Evolutionary conservation across 305 asterid species (phyloP).

Genomic region (Fraxinus ornus): DNA sequence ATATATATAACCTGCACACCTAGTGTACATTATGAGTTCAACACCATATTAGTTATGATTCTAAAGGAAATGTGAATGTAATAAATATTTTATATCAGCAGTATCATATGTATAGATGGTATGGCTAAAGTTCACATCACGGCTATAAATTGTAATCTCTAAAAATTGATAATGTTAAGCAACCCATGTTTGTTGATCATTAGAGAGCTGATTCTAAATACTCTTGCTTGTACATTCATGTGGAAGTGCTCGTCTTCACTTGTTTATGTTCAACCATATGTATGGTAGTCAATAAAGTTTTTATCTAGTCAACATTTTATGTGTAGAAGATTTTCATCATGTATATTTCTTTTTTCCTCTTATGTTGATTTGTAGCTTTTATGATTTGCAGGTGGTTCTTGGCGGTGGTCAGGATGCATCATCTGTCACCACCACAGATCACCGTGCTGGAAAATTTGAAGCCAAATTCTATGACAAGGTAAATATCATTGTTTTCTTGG

Average conservation of each 20-base stretch:
- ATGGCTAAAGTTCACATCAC: background rate
- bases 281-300: background rate
- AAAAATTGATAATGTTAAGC: background rate
- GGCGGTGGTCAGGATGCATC: slow-evolving; percentile 99
- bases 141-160: background rate
- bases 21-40: background rate
- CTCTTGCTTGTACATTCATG: background rate
- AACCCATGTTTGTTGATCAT: background rate
- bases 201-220: background rate
- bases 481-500: background rate
- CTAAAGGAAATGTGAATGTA: background rate
- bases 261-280: background rate
- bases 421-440: slow-evolving; percentile 92
- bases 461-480: slow-evolving; percentile 95
- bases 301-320: background rate
- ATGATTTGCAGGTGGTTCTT: slow-evolving; percentile 64
- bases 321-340: background rate
- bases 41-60: background rate
- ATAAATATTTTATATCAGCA: background rate
- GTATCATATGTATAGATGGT: background rate
- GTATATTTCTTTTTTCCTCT: background rate
- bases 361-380: slow-evolving; percentile 14
- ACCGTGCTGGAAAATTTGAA: slow-evolving; percentile 96
- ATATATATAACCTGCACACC: background rate
- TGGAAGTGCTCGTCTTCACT: background rate